Evolutionary conservation across 305 asterid species (phyloP), one percentile per base, ranked within the genome.

Genomic region (Nicotiana rustica): DNA sequence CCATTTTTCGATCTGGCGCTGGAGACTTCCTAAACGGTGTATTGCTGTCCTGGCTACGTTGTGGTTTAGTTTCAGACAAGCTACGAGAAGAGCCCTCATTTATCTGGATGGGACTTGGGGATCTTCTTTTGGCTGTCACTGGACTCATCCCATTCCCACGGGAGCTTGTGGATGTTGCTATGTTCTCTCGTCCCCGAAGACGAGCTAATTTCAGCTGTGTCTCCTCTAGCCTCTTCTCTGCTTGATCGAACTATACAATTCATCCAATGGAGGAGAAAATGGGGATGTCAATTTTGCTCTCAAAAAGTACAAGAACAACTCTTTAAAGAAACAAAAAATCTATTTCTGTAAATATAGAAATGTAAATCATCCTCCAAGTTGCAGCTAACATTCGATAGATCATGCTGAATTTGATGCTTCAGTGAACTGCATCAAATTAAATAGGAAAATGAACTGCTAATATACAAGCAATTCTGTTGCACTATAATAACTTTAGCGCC

Each of bases 161-260:
- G 71, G 82, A 83, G n/a, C 25, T 78, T 80, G 85, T 88, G 47
- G 91, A 83, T 79, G 86, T 83, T 80, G 82, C 62, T 73, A 80
- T 47, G 80, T 52, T 80, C 81, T 83, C 90, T 59, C 84, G 86
- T 33, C 92, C 92, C 81, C 91, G 90, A 86, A 85, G 88, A 47
- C 89, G 90, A 85, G 92, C 97, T 89, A 96, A 83, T 82, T 93
- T 92, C 83, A 4, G 71, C 82, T 93, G 90, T 60, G 95, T 91
- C 77, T 90, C 94, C 62, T 89, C 92, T 89, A 92, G 85, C 83
- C 91, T 92, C 85, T 77, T 93, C 83, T 91, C 93, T 64, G 97
- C 94, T 69, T 85, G 89, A 65, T 82, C 85, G 84, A 92, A 97
- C 98, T 96, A 93, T 87, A 86, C 67, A 55, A 67, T 36, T 80